Evolutionary conservation across 1,284 basidiomycete genomes (phyloP).

Genomic region (Volvariella surrecta): DNA sequence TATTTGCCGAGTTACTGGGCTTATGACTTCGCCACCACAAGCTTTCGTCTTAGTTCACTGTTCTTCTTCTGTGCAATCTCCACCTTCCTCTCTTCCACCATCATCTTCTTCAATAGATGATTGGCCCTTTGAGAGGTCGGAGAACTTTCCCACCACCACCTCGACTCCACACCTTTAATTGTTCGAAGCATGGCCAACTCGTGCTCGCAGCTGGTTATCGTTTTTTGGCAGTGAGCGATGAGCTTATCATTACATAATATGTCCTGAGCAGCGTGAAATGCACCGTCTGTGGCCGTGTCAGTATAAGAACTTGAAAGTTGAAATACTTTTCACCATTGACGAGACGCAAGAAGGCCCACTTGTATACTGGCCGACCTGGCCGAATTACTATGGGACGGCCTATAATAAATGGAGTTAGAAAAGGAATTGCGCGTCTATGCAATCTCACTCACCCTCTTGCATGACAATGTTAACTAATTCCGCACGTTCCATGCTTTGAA

Average conservation of each 20-base stretch:
- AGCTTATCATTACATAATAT: slow-evolving; percentile 72
- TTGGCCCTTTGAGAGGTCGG: slow-evolving; percentile 49
- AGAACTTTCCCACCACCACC: slow-evolving; percentile 34
- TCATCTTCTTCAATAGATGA: slow-evolving; percentile 74
- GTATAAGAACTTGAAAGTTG: slow-evolving; percentile 2
- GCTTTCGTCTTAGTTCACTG: slow-evolving; percentile 53
- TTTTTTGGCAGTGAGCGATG: slow-evolving; percentile 58
- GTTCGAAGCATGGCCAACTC: slow-evolving; percentile 66
- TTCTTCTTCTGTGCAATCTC: slow-evolving; percentile 65
- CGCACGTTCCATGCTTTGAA: slow-evolving; percentile 84
- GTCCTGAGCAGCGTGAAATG: slow-evolving; percentile 80
- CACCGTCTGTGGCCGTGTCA: slow-evolving; percentile 40
- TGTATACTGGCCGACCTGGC: slow-evolving; percentile 87
- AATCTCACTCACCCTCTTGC: slow-evolving; percentile 46
- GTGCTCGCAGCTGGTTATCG: slow-evolving; percentile 64
- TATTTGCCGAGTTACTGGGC: too few species aligned
- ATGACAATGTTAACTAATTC: slow-evolving; percentile 82
- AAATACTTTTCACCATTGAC: slow-evolving; percentile 49
- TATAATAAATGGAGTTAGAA: slow-evolving; percentile 18
- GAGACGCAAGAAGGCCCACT: slow-evolving; percentile 77
- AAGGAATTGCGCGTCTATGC: not conserved
- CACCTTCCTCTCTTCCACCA: slow-evolving; percentile 56
- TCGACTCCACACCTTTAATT: slow-evolving; percentile 39
- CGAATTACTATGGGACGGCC: slow-evolving; percentile 80
- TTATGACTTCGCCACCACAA: slow-evolving; percentile 22